These are phyloP conservation scores for Herpetomonas samuelpessoai DNA, from an alignment of 208 protist genomes.

Conservation along the genomic window DNA sequence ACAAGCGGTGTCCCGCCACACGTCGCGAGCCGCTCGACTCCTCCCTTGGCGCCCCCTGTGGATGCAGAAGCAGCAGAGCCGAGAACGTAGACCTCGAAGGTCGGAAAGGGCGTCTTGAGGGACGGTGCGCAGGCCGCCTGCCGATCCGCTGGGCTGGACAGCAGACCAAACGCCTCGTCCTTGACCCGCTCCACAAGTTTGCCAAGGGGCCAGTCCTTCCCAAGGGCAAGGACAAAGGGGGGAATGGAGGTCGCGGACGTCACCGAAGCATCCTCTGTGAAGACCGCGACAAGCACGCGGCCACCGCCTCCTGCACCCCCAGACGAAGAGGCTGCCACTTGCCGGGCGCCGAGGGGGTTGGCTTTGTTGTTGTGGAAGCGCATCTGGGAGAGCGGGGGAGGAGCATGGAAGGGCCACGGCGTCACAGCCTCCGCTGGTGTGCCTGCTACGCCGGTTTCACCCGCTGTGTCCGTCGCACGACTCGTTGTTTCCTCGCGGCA, in stretches of 20 bases:
- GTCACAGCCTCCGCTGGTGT: background rate
- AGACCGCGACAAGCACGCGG: slow-evolving; percentile 36
- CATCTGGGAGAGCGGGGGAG: slow-evolving; percentile 43
- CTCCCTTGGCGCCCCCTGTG: background rate
- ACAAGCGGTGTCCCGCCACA: slow-evolving; percentile 10
- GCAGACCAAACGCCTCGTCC: slow-evolving; percentile 29
- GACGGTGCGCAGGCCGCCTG: slow-evolving; percentile 3
- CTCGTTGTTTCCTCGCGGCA: no score
- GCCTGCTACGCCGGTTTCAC: background rate
- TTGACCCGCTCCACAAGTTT: slow-evolving; percentile 32
- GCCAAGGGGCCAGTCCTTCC: slow-evolving; percentile 35
- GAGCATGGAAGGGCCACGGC: slow-evolving; percentile 54
- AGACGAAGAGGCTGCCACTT: background rate
- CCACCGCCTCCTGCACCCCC: no score
- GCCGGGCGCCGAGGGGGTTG: slow-evolving; percentile 25
- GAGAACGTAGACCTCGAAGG: slow-evolving; percentile 1
- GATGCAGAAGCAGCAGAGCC: slow-evolving; percentile 2
- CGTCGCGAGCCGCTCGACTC: background rate
- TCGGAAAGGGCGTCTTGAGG: slow-evolving; percentile 5
- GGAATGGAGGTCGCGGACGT: slow-evolving; percentile 8
- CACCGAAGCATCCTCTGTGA: slow-evolving; percentile 26
- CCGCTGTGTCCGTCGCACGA: no score
- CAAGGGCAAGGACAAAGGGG: slow-evolving; percentile 49
- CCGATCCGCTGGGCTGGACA: background rate
- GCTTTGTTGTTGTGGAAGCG: slow-evolving; percentile 42